Evolutionary conservation across 1,284 basidiomycete species (phyloP), one percentile per base, ranked within the genome.

Genomic region (Schizopora paradoxa): DNA sequence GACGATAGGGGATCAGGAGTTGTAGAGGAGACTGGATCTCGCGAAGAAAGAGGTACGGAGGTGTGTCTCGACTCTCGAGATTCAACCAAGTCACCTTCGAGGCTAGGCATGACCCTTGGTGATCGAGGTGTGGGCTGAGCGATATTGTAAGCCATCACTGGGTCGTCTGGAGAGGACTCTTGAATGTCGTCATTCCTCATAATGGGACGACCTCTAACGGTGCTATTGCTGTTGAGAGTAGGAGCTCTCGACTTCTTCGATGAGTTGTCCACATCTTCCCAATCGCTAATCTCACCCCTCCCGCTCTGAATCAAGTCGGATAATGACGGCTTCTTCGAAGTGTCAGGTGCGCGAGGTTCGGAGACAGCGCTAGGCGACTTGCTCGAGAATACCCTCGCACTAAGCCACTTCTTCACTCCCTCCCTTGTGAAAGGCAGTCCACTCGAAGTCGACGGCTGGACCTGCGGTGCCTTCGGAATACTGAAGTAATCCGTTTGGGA

Each of bases 331-430:
- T 82, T 83, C 65, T 79, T 81, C 43, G 66, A 63, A 45, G 56
- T 13, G 50, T 56, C 41, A 43, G 55, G 58, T 21, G 40, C 21
- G 33, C 33, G 6, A 34, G 31, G 13, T 14, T 45, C 18, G 16
- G 21, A 14, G 35, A n/a, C 14, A 25, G 23, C 3, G 8, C 49
- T 43, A 22, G 43, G 47, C 18, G 46, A 47, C 5, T 40, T 39
- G 27, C 46, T 53, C 19, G 50, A 43, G 29, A 56, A 53, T 28
- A 56, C 52, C 22, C 54, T 76, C 49, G 73, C 76, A 49, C 68
- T 81, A 37, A 86, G 62, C 86, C 86, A 89, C 57, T 82, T 82
- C 61, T 78, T 82, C 23, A 88, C 83, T 19, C 78, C 85, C 42
- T 84, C 79, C 11, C 83, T 69, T 13, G 76, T 85, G 60, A 74